These are phyloP conservation scores for Emmonsiellopsis sp. DNA, from an alignment of 2,329 filamentous ascomycete genomes.

Conservation along the genomic window DNA sequence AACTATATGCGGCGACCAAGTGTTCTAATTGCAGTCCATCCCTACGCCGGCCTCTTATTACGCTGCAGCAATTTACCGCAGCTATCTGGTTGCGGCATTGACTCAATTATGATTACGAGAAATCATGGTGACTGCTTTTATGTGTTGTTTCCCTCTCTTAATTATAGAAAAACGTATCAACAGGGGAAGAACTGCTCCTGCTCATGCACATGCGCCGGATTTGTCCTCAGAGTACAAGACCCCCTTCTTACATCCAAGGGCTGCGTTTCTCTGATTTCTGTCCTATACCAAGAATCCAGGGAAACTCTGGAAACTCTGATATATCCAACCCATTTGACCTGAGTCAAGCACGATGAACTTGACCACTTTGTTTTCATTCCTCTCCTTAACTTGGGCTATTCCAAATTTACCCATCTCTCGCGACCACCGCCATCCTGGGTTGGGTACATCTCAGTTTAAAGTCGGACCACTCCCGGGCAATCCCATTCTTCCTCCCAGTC, in stretches of 20 bases:
- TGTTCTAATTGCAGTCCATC: neutral
- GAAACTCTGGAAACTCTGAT: no score
- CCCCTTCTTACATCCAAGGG: neutral
- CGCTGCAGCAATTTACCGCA: neutral
- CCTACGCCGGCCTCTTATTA: neutral
- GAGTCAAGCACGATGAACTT: neutral
- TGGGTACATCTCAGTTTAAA: conserved; percentile 16
- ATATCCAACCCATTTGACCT: no score
- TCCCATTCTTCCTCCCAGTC: conserved; percentile 22
- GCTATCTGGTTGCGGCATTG: neutral
- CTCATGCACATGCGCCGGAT: no score
- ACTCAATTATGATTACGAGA: neutral
- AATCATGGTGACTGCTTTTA: no score
- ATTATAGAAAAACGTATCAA: no score
- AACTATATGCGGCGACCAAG: neutral
- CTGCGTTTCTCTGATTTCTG: no score
- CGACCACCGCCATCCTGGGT: neutral
- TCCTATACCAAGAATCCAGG: neutral
- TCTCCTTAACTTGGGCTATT: neutral
- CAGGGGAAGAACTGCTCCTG: no score
- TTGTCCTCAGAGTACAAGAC: neutral
- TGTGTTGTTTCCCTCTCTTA: no score
- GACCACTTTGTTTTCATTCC: neutral
- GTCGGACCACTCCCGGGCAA: conserved; percentile 22
- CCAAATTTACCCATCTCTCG: neutral